phyloP scores from a whole-genome alignment of 352 stramenopile species.

The Pythium biforme region DNA sequence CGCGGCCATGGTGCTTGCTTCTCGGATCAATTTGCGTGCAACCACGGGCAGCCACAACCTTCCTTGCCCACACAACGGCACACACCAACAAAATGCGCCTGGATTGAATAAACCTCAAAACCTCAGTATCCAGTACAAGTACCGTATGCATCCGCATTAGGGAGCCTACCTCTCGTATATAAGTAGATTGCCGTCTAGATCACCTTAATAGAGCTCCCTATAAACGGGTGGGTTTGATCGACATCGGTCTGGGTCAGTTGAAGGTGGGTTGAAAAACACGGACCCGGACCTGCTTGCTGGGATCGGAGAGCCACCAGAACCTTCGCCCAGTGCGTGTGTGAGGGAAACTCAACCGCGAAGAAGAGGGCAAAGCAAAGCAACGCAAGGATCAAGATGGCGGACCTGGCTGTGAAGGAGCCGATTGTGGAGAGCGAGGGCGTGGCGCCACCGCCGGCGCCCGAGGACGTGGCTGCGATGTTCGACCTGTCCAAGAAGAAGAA shows the following conservation, averaged over 20 bases:
- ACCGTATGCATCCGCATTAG: neutral
- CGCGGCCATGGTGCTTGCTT: slow-evolving; percentile 48
- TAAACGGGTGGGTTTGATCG: slow-evolving; percentile 7
- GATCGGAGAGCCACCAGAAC: slow-evolving; percentile 29
- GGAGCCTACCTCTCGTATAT: neutral
- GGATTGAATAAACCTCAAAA: slow-evolving; percentile 28
- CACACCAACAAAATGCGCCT: neutral
- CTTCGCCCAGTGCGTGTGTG: slow-evolving; percentile 8
- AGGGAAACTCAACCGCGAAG: slow-evolving; percentile 4
- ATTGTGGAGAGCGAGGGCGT: slow-evolving; percentile 42
- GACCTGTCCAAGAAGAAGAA: slow-evolving; percentile 93
- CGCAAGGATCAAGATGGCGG: slow-evolving; percentile 40
- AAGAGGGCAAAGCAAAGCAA: slow-evolving; percentile 1
- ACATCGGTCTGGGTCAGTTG: neutral
- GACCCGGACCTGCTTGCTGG: slow-evolving; percentile 6
- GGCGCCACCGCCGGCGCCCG: slow-evolving; percentile 51
- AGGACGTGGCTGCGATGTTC: slow-evolving; percentile 89
- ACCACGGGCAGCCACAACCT: slow-evolving; percentile 15
- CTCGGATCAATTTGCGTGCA: slow-evolving; percentile 13
- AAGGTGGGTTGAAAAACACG: neutral
- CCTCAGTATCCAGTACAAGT: neutral
- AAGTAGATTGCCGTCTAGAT: neutral
- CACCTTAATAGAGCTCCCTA: neutral
- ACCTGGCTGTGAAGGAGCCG: slow-evolving; percentile 46
- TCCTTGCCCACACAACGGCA: too few species aligned